Base-by-base conservation (phyloP, 2,329 filamentous ascomycete genomes). In the Ophiostoma sp. region DNA sequence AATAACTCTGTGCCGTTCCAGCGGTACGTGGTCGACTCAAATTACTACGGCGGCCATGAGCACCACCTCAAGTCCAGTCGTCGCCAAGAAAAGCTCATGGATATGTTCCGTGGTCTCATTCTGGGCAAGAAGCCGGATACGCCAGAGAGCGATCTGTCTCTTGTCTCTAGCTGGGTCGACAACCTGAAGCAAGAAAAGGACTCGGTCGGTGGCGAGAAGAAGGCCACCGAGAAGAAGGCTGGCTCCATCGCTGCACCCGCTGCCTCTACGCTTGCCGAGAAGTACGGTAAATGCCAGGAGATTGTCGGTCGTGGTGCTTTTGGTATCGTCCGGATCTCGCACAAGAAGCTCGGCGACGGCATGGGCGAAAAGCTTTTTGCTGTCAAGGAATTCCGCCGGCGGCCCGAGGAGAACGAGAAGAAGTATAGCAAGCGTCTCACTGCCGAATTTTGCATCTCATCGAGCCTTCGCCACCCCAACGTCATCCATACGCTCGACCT, bases 281-380 rank as follows among this genome's bases (percentile, higher is more conserved):
- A 98, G 77, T 99, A 99, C 77, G 95, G 95, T 74, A 98, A 98
- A 80, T 98, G 95, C 76, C 94, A 98, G 76, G 95, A 99, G 78
- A 88, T 99, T 45, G 92, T 99, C 38, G 95, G 95, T 27, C 92
- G 94, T 49, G 95, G 95, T 70, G 95, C 95, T 58, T 99, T 99
- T 78, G 95, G 95, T 69, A 96, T 99, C 72, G 95, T 99, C 72
- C 88, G 95, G 70, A 97, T 98, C 78, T 97, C 94, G 16, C 95
- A 98, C 85, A 99, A 99, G 81, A 89, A 92, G 70, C 85, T 96
- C 70, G 90, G 92, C 14, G 91, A 89, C 74, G 90, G 92, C 73
- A 88, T 85, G 74, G 82, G 85, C 69, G 95, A 98, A 80, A 93
- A 96, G 80, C 84, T 99, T 9, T 99, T 95, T 76, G 95, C 95